Evolutionary conservation across 2,329 filamentous ascomycete species (phyloP).

Genomic region (Lachnellula cervina): DNA sequence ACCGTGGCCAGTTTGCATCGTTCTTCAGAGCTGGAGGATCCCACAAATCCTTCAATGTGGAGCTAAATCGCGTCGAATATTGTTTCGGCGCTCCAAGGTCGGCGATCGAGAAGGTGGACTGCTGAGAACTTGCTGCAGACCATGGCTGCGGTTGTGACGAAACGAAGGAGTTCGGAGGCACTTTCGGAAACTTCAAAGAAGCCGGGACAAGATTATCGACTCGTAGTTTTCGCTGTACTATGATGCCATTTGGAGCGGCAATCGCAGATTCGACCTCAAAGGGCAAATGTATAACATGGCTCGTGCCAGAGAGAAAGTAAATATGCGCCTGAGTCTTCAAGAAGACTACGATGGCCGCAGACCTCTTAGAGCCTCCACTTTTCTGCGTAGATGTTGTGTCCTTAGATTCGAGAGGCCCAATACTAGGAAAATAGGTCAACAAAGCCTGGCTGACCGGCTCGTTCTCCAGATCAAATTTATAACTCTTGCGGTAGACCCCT

Average conservation of each 20-base stretch:
- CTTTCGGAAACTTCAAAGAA: conserved; percentile 53
- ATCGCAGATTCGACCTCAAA: conserved; percentile 90
- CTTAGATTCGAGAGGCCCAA: conserved; percentile 24
- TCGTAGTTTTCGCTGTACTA: conserved; percentile 75
- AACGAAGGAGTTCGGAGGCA: conserved; percentile 79
- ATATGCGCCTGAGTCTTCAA: conserved; percentile 90
- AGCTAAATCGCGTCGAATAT: conserved; percentile 47
- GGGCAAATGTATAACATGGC: conserved; percentile 84
- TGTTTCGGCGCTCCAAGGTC: conserved; percentile 51
- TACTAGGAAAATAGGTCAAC: conserved; percentile 69
- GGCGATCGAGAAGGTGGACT: conserved; percentile 52
- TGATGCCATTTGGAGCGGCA: conserved; percentile 73
- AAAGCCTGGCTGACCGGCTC: conserved; percentile 83
- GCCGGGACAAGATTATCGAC: conserved; percentile 46
- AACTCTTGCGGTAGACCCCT: conserved; percentile 77
- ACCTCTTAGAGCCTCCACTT: conserved; percentile 31
- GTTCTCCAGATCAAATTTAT: conserved; percentile 80
- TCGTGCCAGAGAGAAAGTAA: conserved; percentile 83
- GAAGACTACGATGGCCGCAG: conserved; percentile 79
- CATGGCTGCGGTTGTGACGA: conserved; percentile 59
- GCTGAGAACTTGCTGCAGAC: conserved; percentile 44
- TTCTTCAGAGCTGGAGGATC: conserved; percentile 48
- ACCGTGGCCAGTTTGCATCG: conserved; percentile 62
- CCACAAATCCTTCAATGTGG: conserved; percentile 54
- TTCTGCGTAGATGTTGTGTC: conserved; percentile 16